These are phyloP conservation scores for Amanita muscaria DNA, from an alignment of 768 basidiomycete genomes.

Conservation along the genomic window DNA sequence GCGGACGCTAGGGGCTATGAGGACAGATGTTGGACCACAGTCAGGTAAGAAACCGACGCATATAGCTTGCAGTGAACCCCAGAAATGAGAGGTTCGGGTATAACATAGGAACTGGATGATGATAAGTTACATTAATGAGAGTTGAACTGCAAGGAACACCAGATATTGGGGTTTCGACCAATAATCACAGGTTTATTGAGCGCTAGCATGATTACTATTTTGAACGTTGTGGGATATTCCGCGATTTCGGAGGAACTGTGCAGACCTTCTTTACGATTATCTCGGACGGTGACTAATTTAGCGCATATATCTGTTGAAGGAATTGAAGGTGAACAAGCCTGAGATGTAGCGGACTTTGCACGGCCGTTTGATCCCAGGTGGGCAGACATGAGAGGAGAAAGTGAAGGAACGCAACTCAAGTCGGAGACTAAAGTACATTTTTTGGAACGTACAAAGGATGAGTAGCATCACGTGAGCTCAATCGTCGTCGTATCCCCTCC, in stretches of 20 bases:
- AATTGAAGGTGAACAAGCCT: neutral
- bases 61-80: constrained; percentile 70
- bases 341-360: too few relatives aligned
- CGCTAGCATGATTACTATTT: constrained; percentile 48
- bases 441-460: neutral
- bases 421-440: neutral
- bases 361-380: neutral
- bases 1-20: constrained; percentile 38
- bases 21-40: neutral
- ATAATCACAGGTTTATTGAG: constrained; percentile 58
- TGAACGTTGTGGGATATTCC: neutral
- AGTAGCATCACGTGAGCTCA: constrained; percentile 7
- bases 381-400: neutral
- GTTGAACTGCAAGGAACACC: constrained; percentile 30
- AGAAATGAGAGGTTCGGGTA: constrained; percentile 56
- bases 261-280: constrained; percentile 62
- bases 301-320: constrained; percentile 48
- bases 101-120: constrained; percentile 51
- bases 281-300: constrained; percentile 52
- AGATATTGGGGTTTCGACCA: constrained; percentile 61
- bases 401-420: too few relatives aligned
- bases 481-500: constrained; percentile 75
- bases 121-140: too few relatives aligned
- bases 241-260: neutral
- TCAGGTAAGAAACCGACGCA: constrained; percentile 41